Percentiles rank a stretch among this genome's conserved stretches.
These are phyloP conservation scores for Aquanectria penicillioides DNA, from an alignment of 2,329 filamentous ascomycete species.

Conservation along the genomic window DNA sequence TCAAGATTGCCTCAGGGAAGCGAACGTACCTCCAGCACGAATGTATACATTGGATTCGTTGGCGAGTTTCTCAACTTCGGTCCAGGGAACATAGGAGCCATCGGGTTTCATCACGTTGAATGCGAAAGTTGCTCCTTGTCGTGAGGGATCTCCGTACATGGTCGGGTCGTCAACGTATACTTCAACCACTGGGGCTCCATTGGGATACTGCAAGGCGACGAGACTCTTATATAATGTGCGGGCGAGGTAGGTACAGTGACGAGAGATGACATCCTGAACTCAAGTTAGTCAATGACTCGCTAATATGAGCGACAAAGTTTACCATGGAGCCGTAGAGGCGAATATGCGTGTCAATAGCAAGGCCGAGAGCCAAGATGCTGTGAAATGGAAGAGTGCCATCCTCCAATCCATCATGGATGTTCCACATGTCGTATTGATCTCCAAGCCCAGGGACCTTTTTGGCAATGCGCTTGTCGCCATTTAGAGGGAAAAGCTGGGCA, in stretches of 20 bases:
- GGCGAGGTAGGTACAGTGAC: constrained; percentile 65
- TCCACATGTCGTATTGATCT: constrained; percentile 47
- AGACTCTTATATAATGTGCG: constrained; percentile 60
- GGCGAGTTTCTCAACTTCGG: constrained; percentile 67
- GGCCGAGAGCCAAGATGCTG: constrained; percentile 69
- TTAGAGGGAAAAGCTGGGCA: constrained; percentile 57
- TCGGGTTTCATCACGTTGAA: constrained; percentile 68
- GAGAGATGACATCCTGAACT: constrained; percentile 59
- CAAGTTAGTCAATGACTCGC: neutral
- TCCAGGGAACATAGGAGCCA: constrained; percentile 65
- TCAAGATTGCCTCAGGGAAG: no score
- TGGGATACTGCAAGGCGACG: constrained; percentile 58
- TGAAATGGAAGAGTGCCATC: constrained; percentile 75
- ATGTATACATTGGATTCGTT: constrained; percentile 67
- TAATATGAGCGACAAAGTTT: neutral
- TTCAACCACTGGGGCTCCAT: constrained; percentile 60
- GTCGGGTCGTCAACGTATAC: constrained; percentile 63
- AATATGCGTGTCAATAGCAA: constrained; percentile 66
- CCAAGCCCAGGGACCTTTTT: constrained; percentile 54
- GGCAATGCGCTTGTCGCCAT: constrained; percentile 32
- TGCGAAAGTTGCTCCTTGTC: constrained; percentile 70
- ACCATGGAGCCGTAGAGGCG: constrained; percentile 67
- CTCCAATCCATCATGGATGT: constrained; percentile 70
- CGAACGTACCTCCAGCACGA: constrained; percentile 58
- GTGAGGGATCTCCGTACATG: constrained; percentile 59